Conservation (phyloP, 139 green algal species). For the Chlamydomonas sp. region DNA sequence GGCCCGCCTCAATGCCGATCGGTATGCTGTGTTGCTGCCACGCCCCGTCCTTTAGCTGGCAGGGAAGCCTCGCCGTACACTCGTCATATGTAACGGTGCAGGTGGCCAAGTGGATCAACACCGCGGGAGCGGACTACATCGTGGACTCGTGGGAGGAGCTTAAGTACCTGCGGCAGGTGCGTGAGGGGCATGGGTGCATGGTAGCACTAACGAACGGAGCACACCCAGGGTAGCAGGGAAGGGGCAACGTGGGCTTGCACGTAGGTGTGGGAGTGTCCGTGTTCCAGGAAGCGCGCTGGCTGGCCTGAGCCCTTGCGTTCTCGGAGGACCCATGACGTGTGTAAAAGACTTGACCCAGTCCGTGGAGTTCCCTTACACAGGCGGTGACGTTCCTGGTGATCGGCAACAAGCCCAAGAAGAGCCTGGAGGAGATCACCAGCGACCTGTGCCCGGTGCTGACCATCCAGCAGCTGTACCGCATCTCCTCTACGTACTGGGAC, state of each 20-base stretch:
- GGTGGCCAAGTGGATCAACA: slow-evolving; percentile 91
- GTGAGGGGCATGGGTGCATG: slow-evolving; percentile 71
- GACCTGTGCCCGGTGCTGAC: slow-evolving; percentile 94
- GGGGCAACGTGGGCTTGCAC: no score
- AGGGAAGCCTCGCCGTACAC: no score
- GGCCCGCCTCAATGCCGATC: no score
- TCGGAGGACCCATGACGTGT: no score
- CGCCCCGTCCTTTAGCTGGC: no score
- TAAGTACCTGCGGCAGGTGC: slow-evolving; percentile 89
- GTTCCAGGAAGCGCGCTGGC: no score
- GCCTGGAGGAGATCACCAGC: slow-evolving; percentile 92
- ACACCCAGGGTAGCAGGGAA: no score
- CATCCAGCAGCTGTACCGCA: slow-evolving; percentile 98
- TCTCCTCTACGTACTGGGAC: slow-evolving; percentile 98
- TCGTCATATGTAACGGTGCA: neutral
- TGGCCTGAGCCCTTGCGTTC: no score
- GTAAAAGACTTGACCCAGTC: no score
- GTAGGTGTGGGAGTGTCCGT: no score
- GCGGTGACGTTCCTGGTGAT: slow-evolving; percentile 95
- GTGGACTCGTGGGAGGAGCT: slow-evolving; percentile 94
- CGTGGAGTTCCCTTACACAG: slow-evolving; percentile 45
- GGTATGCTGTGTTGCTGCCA: no score
- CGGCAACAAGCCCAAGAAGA: slow-evolving; percentile 97
- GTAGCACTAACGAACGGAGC: no score
- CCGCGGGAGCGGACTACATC: slow-evolving; percentile 74